Evolutionary conservation across 805 yeast genomes (phyloP), one percentile per base, ranked within the genome.

Genomic region (Teunomyces panamensis): DNA sequence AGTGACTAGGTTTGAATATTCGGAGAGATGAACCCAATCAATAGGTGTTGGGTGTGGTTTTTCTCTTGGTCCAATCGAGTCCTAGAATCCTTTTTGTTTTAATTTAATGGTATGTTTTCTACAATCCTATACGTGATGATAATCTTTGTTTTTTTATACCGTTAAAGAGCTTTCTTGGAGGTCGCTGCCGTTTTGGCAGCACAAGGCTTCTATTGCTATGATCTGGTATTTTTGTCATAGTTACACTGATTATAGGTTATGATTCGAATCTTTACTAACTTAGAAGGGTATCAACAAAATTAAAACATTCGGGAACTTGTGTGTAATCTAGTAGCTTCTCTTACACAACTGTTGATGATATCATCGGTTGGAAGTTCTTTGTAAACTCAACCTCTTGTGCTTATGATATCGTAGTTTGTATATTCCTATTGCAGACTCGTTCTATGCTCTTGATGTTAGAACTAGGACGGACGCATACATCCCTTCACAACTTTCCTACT

Each of bases 201-300:
- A 57, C 63, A 62, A 56, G 55, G 59, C 64, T 62, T 62, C 67
- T 57, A 62, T 60, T 71, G 83, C 81, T 58, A 73, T 80, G 85
- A 80, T 71, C 65, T 67, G 84, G 87, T 80, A 85, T 74, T 63
- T 37, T 74, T 76, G 92, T 86, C 91, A 86, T 86, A 86, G 91
- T 85, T 85, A 85, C 91, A 85, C 91, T 85, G 91, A 85, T 56
- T 43, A 46, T 42, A 34, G 39, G 41, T 32, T 29, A 13, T 11
- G 16, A 34, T n/a, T 34, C 20, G 28, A 26, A 33, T 27, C 13
- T 8, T n/a, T 44, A 37, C 47, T 44, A 37, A 44, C 42, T 30
- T 13, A 14, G 5, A 26, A 39, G 32, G 20, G 13, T 39, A 16
- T 13, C 6, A 10, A 36, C 9, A 36, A 14, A 13, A 16, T n/a